Base-by-base conservation (phyloP, 1,139 yeast genomes). In the Geotrichum candidum region DNA sequence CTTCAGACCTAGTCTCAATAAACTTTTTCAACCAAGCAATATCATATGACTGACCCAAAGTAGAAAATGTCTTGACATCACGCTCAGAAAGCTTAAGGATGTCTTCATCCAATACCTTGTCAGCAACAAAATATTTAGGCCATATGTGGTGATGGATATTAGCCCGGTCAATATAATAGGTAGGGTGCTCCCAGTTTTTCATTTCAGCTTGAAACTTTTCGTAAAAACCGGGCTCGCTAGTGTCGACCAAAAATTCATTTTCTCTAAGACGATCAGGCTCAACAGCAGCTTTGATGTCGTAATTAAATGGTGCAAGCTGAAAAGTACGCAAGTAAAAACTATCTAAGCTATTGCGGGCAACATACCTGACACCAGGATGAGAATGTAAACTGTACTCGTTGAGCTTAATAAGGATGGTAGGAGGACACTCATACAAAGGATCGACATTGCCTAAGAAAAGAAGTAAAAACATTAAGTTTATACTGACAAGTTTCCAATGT, bases 81-180 rank as follows among this genome's bases (percentile, higher is more conserved):
- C 69, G 62, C 0, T 74, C 77, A 3, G 71, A 73, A 50, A 84
- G 75, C 11, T 74, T 69, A 38, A 82, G 67, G 1, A 75, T 73
- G 9, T 70, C 66, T 1, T 61, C 55, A 25, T 64, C 60, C 9
- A 71, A 69, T 2, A 73, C 71, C 23, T 76, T 73, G 13, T 83
- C 77, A 1, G 82, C 95, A 41, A 74, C 71, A 74, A 89, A 72
- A 0, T 75, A 66, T 11, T 82, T 75, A 22, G 87, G 90, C 96
- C 97, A 90, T 58, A 87, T 86, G 22, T 89, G 74, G 87, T 95
- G 89, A 0, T 97, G 96, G 67, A 75, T 87, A 0, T 70, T 69
- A 0, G 90, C 87, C 45, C 75, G 65, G 0, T 75, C 75, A 23
- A 77, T 72, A 67, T 54, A 69, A 61, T 69, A 74, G 1, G 64